Percentiles rank a stretch among this genome's conserved stretches.
phyloP scores from a whole-genome alignment of 1,284 basidiomycete species.

The Austroboletus niveus region DNA sequence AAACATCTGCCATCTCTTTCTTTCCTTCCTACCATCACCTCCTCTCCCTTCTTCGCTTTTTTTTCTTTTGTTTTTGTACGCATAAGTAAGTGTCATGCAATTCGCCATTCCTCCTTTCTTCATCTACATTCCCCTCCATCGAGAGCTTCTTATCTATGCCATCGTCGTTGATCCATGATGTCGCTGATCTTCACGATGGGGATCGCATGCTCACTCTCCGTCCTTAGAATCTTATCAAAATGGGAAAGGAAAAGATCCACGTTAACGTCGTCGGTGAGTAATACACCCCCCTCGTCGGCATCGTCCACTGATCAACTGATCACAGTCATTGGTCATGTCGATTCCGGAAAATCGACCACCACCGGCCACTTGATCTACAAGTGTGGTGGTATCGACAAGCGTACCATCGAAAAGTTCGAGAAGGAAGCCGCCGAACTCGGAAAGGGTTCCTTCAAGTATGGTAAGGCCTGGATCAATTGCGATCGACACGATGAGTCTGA shows the following conservation, averaged over 20 bases:
- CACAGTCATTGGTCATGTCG: constrained; percentile 95
- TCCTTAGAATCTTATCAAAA: constrained; percentile 57
- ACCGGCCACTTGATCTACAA: constrained; percentile 99
- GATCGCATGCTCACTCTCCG: constrained; percentile 25
- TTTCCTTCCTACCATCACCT: constrained; percentile 52
- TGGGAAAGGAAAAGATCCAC: constrained; percentile 89
- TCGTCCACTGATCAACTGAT: constrained; percentile 31
- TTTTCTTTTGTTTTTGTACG: constrained; percentile 35
- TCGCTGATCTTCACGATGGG: constrained; percentile 27
- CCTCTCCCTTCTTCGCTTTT: constrained; percentile 41
- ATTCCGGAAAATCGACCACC: constrained; percentile 98
- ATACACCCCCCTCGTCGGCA: constrained; percentile 11
- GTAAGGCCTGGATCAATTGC: constrained; percentile 44
- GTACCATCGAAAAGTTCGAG: constrained; percentile 99
- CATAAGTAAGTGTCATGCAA: constrained; percentile 43
- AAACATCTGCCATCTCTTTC: constrained; percentile 44
- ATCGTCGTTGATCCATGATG: constrained; percentile 19
- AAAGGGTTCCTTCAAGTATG: constrained; percentile 99
- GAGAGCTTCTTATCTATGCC: constrained; percentile 5
- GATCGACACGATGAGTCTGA: constrained; percentile 23
- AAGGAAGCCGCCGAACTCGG: constrained; percentile 99
- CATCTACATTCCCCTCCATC: constrained; percentile 1
- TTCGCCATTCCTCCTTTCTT: not conserved
- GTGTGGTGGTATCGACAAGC: constrained; percentile 99
- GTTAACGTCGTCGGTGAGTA: constrained; percentile 89